Percentiles rank a stretch among this genome's conserved stretches.
Conservation (phyloP, 2,329 filamentous ascomycete species). For the Capronia epimyces region DNA sequence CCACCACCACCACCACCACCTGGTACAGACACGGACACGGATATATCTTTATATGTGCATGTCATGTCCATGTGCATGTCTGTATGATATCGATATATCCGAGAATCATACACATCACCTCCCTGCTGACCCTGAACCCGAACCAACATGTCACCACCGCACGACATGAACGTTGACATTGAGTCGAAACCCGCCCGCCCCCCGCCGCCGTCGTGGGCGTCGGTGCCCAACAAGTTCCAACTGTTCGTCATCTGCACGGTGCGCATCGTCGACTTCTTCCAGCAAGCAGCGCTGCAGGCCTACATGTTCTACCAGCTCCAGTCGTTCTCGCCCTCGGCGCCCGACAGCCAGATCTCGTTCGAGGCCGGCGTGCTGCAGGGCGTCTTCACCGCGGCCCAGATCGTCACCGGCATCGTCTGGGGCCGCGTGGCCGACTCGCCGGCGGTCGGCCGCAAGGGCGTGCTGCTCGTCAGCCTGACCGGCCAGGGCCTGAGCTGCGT, state of each 20-base stretch:
- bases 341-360: conserved; percentile 56
- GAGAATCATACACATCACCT: too few relatives aligned
- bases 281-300: conserved; percentile 63
- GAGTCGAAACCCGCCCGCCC: conserved; percentile 11
- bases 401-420: conserved; percentile 70
- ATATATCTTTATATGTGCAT: too few relatives aligned
- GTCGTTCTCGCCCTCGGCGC: conserved; percentile 55
- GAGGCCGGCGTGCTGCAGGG: conserved; percentile 68
- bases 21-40: too few relatives aligned
- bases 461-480: conserved; percentile 67
- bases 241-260: conserved; percentile 65
- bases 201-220: conserved; percentile 54
- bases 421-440: conserved; percentile 50
- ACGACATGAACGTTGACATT: conserved; percentile 15
- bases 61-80: too few relatives aligned
- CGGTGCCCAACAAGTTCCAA: conserved; percentile 65
- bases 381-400: conserved; percentile 68
- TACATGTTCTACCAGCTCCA: conserved; percentile 76
- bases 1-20: too few relatives aligned
- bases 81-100: too few relatives aligned
- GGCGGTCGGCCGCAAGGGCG: conserved; percentile 61
- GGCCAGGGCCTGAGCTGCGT: conserved; percentile 63
- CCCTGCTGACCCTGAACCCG: too few relatives aligned
- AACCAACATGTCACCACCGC: too few relatives aligned
- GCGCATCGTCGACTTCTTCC: conserved; percentile 71